Conservation (phyloP, 352 stramenopile genomes). For the Globisporangium paddicum region DNA sequence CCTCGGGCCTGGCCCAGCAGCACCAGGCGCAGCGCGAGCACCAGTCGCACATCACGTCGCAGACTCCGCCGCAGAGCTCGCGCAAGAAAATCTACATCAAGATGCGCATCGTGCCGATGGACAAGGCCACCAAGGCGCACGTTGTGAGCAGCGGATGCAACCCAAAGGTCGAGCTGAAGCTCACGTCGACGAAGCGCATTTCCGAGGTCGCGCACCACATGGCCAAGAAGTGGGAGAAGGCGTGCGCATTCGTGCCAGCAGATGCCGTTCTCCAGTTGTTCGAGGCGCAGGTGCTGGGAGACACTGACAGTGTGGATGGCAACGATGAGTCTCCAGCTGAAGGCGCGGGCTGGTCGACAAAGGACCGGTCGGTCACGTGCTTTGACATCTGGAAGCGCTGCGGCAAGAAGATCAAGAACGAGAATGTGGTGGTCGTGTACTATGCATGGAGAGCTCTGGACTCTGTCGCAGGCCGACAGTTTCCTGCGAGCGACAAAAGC, state of each 20-base stretch:
- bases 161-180: conserved; percentile 77
- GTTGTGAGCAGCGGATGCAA: conserved; percentile 46
- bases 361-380: conserved; percentile 47
- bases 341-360: conserved; percentile 30
- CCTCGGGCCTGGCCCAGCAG: conserved; percentile 1
- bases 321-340: not conserved
- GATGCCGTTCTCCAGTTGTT: conserved; percentile 46
- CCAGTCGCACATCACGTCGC: conserved; percentile 18
- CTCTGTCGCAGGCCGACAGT: not conserved
- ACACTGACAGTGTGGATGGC: not conserved
- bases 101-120: conserved; percentile 74
- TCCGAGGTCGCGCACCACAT: conserved; percentile 77
- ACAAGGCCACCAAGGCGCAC: conserved; percentile 47
- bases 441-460: conserved; percentile 42
- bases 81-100: conserved; percentile 82
- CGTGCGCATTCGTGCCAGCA: conserved; percentile 24
- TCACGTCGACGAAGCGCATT: conserved; percentile 75
- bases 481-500: conserved; percentile 12
- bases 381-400: conserved; percentile 70
- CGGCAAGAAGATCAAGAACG: conserved; percentile 50
- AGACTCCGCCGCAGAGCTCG: conserved; percentile 47
- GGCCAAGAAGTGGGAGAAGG: conserved; percentile 65
- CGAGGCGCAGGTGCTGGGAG: conserved; percentile 27
- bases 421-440: conserved; percentile 70
- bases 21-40: not conserved